Conservation (phyloP, 1,139 yeast genomes). For the Debaryomycetaceae sp. region DNA sequence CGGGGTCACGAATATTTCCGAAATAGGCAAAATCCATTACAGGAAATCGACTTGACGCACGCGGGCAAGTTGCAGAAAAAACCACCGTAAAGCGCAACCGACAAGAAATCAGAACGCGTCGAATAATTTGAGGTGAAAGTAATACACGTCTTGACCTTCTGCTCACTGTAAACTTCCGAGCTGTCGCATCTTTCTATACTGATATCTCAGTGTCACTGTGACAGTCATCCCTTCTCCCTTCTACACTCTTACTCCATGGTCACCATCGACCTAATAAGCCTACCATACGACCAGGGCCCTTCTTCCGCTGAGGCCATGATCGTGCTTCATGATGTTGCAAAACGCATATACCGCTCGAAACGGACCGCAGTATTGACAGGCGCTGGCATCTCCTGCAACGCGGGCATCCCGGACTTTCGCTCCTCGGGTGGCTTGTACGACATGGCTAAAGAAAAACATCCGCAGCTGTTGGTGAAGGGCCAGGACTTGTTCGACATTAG, state of each 20-base stretch:
- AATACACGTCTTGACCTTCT: no score
- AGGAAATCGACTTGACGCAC: neutral
- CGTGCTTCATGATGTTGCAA: conserved; percentile 25
- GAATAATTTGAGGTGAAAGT: no score
- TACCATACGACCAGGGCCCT: no score
- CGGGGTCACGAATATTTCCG: no score
- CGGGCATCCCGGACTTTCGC: conserved; percentile 93
- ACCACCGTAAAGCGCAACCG: no score
- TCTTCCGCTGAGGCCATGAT: conserved; percentile 8
- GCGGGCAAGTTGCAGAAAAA: neutral
- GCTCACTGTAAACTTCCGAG: no score
- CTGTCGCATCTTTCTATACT: neutral
- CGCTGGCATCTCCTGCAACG: conserved; percentile 93
- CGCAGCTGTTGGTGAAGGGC: conserved; percentile 59
- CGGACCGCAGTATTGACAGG: conserved; percentile 67
- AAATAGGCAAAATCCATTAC: neutral
- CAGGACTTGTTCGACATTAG: conserved; percentile 85
- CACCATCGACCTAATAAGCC: neutral
- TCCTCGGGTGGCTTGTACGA: conserved; percentile 77
- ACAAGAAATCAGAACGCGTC: no score
- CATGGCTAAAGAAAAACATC: conserved; percentile 53
- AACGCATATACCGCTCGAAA: conserved; percentile 34
- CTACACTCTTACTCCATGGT: neutral
- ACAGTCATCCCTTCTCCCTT: neutral
- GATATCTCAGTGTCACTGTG: no score